Evolutionary conservation across 495 filamentous ascomycete species (phyloP), one percentile per base, ranked within the genome.

Genomic region (Neurospora africana): DNA sequence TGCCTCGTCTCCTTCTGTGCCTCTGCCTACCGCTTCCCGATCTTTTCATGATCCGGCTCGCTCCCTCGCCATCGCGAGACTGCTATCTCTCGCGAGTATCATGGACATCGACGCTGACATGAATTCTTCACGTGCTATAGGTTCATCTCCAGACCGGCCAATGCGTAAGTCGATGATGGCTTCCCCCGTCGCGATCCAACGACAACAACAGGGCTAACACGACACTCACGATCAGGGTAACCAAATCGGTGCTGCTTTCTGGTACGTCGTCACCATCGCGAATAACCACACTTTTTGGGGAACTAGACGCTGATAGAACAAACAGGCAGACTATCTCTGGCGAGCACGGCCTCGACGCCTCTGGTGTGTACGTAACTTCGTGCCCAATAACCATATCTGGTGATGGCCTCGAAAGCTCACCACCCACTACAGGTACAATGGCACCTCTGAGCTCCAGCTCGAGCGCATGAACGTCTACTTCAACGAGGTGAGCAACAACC

Each of bases 401-500:
- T 65, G 27, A 69, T 39, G 43, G 0, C n/a, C 27, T 69, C 72
- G 68, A 69, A 70, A 61, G 76, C 78, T 83, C 73, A 82, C 76
- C 71, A 73, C 76, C 73, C n/a, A 10, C 72, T 58, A 79, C 77
- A 98, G 95, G 72, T 98, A 98, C 89, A 95, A 94, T 84, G 95
- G 96, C 78, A 92, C 93, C 75, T 98, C 95, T 70, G 95, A 98
- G 84, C 94, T 99, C 81, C 95, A 99, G 88, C 88, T 98, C 74
- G 95, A 99, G 91, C 95, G 95, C 80, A 97, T 99, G 95, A 99
- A 94, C 86, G 95, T 99, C 83, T 99, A 99, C 90, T 99, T 99
- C 90, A 99, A 98, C 87, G 93, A 98, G 92, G 95, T 97, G 83
- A 71, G 86, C 76, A 43, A 73, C 69, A 77, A 39, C 58, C 40